These are phyloP conservation scores for Graphiopsis chlorocephala DNA, from an alignment of 2,329 filamentous ascomycete species.

Conservation along the genomic window DNA sequence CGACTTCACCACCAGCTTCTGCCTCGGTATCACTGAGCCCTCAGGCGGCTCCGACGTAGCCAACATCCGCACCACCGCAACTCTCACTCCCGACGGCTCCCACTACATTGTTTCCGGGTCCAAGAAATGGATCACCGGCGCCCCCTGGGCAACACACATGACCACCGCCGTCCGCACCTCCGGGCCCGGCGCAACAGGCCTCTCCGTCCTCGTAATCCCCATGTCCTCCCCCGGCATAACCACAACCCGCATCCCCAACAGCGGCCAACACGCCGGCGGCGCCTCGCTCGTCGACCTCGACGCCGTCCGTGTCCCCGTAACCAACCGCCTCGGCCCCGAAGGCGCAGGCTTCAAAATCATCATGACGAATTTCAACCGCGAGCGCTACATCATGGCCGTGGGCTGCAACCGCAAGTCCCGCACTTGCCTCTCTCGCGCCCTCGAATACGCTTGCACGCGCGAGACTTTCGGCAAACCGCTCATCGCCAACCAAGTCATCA, in stretches of 20 bases:
- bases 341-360: conserved; percentile 57
- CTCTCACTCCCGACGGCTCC: conserved; percentile 41
- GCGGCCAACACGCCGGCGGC: conserved; percentile 64
- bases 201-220: conserved; percentile 59
- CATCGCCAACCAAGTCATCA: conserved; percentile 36
- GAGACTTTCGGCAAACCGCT: conserved; percentile 36
- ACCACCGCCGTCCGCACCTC: conserved; percentile 61
- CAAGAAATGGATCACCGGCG: conserved; percentile 61
- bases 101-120: conserved; percentile 63
- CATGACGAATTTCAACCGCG: conserved; percentile 59
- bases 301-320: conserved; percentile 53
- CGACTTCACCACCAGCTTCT: conserved; percentile 59
- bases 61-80: conserved; percentile 60
- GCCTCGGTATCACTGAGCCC: conserved; percentile 64
- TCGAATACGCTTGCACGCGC: conserved; percentile 33
- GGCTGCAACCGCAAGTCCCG: conserved; percentile 56
- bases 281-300: conserved; percentile 50
- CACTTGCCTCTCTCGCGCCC: conserved; percentile 28
- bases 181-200: conserved; percentile 51
- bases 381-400: conserved; percentile 58
- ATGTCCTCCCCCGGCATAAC: conserved; percentile 50
- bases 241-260: conserved; percentile 59
- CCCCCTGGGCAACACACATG: conserved; percentile 35
- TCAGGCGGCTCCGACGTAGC: conserved; percentile 62
- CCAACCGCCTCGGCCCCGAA: conserved; percentile 54